Conservation (phyloP, 768 basidiomycete species). For the Russula vinacea region DNA sequence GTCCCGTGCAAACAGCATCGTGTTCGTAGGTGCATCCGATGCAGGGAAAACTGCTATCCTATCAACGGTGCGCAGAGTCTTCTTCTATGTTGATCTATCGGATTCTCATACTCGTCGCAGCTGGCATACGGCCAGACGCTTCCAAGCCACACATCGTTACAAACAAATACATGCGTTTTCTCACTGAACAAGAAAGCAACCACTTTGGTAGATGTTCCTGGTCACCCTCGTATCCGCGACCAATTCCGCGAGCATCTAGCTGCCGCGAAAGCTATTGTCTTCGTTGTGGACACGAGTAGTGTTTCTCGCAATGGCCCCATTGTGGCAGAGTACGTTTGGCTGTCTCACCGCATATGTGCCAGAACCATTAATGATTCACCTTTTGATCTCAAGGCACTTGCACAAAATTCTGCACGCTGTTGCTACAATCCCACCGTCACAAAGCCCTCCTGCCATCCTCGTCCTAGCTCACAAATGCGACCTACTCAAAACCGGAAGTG, state of each 20-base stretch:
- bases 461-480: conserved; percentile 79
- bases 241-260: conserved; percentile 66
- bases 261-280: conserved; percentile 63
- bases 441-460: conserved; percentile 53
- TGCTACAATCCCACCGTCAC: conserved; percentile 70
- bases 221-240: conserved; percentile 76
- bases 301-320: conserved; percentile 69
- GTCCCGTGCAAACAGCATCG: conserved; percentile 55
- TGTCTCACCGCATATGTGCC: conserved; percentile 4
- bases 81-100: not conserved
- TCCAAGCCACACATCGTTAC: conserved; percentile 74
- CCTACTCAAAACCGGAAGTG: conserved; percentile 51
- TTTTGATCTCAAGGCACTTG: conserved; percentile 53
- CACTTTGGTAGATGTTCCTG: conserved; percentile 71
- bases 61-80: conserved; percentile 51
- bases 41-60: conserved; percentile 80
- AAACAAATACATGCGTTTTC: conserved; percentile 58
- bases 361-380: conserved; percentile 6
- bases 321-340: conserved; percentile 71
- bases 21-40: conserved; percentile 74
- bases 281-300: conserved; percentile 77
- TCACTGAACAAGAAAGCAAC: conserved; percentile 46
- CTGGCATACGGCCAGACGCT: conserved; percentile 61
- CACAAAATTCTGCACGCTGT: conserved; percentile 69
- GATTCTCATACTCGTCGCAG: conserved; percentile 39